These are phyloP conservation scores for Tolypocladium tundrense DNA, from an alignment of 2,329 filamentous ascomycete genomes.

Conservation along the genomic window DNA sequence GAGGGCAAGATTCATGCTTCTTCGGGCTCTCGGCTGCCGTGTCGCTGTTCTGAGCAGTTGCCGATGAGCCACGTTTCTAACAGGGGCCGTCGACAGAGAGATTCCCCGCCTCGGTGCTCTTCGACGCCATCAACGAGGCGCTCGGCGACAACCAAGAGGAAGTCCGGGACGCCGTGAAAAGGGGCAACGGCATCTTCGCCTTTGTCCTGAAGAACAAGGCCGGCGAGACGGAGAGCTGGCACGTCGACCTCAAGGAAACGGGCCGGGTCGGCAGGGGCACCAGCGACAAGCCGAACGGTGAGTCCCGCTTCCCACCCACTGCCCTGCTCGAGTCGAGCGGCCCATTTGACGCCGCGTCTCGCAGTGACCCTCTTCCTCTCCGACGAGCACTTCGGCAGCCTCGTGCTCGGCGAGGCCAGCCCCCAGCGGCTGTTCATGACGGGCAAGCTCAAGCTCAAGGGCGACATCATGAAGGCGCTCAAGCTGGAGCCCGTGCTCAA, in stretches of 20 bases:
- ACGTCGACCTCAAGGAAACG: conserved; percentile 89
- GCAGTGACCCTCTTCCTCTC: conserved; percentile 72
- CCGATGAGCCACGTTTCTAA: neutral
- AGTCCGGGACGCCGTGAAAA: conserved; percentile 80
- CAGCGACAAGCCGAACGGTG: conserved; percentile 69
- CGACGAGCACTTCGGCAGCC: conserved; percentile 75
- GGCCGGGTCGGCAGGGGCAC: conserved; percentile 72
- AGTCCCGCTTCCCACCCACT: too few species aligned
- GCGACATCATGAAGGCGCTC: conserved; percentile 96
- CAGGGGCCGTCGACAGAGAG: conserved; percentile 42
- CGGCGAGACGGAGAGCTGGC: conserved; percentile 77
- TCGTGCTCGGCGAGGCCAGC: conserved; percentile 80
- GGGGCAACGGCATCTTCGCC: conserved; percentile 76
- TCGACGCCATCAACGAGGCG: conserved; percentile 73
- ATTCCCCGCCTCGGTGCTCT: conserved; percentile 84
- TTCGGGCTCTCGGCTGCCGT: too few species aligned
- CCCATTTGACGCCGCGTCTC: too few species aligned
- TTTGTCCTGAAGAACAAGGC: conserved; percentile 85
- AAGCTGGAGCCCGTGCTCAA: conserved; percentile 90
- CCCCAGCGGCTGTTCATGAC: conserved; percentile 94
- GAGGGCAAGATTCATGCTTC: too few species aligned
- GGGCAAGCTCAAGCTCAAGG: conserved; percentile 96
- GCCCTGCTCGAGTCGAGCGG: too few species aligned
- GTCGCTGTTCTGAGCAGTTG: too few species aligned
- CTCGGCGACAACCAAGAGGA: conserved; percentile 61